Evolutionary conservation across 139 green algal genomes (phyloP).

Genomic region (Nannochloris sp.): DNA sequence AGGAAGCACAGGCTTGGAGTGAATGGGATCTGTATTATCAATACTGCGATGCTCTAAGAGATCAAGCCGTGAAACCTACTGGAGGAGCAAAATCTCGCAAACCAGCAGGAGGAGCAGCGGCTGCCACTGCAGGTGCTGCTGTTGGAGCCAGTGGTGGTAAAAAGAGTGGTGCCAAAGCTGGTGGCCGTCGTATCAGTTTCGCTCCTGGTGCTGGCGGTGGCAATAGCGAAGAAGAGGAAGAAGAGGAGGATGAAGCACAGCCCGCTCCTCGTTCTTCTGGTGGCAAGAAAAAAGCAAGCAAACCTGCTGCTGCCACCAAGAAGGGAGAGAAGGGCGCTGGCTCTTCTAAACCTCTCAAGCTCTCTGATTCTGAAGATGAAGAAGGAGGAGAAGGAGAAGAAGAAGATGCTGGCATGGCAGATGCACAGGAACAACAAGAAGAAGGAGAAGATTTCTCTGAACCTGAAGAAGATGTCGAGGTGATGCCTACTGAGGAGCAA

Average conservation of each 20-base stretch:
- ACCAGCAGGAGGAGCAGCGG: too few relatives aligned
- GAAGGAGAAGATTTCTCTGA: background rate
- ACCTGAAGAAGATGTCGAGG: background rate
- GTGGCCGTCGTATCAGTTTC: background rate
- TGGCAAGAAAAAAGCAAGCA: background rate
- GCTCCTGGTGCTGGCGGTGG: background rate
- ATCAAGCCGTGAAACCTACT: background rate
- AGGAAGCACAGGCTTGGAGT: background rate
- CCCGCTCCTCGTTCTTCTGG: too few relatives aligned
- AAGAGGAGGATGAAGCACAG: background rate
- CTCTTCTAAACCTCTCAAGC: background rate
- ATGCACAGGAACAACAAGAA: background rate
- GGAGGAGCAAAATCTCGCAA: background rate
- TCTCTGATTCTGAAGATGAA: background rate
- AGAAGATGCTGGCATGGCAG: background rate
- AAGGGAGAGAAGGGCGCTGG: background rate
- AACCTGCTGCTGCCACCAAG: background rate
- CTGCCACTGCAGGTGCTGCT: too few relatives aligned
- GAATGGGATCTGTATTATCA: slow-evolving; percentile 21
- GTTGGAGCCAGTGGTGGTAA: background rate
- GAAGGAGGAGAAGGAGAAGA: background rate
- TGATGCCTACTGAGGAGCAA: slow-evolving; percentile 9
- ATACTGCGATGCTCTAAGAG: slow-evolving; percentile 5
- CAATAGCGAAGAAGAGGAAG: background rate
- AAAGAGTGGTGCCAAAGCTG: background rate